Base-by-base conservation (phyloP, 176 grass and related monocot genomes). In the Raddia distichophylla region DNA sequence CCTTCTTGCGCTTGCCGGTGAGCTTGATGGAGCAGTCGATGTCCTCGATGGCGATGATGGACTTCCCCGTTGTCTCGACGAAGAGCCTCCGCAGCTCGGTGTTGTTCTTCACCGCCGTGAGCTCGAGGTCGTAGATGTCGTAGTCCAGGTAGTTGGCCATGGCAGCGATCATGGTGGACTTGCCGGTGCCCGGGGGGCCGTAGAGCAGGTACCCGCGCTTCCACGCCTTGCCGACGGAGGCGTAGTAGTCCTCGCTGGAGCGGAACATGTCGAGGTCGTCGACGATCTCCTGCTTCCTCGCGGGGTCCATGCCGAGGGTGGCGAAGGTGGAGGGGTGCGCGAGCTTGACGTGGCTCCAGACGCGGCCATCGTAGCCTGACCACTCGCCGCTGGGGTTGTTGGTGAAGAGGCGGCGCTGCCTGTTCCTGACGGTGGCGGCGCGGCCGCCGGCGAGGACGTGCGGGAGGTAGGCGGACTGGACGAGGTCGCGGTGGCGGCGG, bases 111-210 rank as follows among this genome's bases (percentile, higher is more conserved):
- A 93, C 84, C 0, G 84, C 32, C 0, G 87, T 89, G 40, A 93
- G 73, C 76, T 93, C 87, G 7, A 93, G 48, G 12, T 93, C 87
- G 7, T 93, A 93, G 20, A 90, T 14, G 64, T 90, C 81, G 52
- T 90, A 87, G 32, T 87, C 73, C 7, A 93, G 43, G 55, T 55
- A 85, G 47, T 88, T 90, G 35, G 91, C 87, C 3, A 90, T 93
- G 32, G 91, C 88, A 6, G 84, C 75, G 47, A 93, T 85, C 87
- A 93, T 90, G 32, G 84, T 84, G 42, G 91, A 90, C 58, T 93
- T 93, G 48, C 87, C 91, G 32, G 91, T 93, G 22, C 91, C 91
- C 0, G 87, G 91, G 84, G 84, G 91, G 0, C 91, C 91, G 58
- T 64, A 87, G 0, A 93, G 76, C 64, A 93, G 84, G 80, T 93